Conservation (phyloP, 139 green algal genomes). For the Chlamydomonas incerta region DNA sequence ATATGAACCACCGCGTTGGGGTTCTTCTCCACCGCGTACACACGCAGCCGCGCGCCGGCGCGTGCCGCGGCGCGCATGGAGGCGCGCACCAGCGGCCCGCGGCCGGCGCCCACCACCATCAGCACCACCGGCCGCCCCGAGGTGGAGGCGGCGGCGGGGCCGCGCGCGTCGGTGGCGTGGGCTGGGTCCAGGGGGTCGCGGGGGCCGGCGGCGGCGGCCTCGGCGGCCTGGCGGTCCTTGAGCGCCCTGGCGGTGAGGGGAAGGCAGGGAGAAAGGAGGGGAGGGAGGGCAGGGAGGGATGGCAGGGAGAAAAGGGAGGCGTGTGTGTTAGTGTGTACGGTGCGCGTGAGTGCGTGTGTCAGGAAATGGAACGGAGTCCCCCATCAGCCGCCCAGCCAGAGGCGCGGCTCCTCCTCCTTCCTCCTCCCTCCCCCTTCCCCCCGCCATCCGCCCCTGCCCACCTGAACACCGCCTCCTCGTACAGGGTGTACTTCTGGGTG, state of each 20-base stretch:
- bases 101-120: slow-evolving; percentile 95
- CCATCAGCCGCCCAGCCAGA: no score
- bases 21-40: slow-evolving; percentile 99
- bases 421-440: no score
- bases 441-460: no score
- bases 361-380: no score
- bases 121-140: slow-evolving; percentile 54
- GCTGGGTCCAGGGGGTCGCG: not conserved
- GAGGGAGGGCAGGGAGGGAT: no score
- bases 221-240: slow-evolving; percentile 61
- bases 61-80: slow-evolving; percentile 70
- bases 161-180: not conserved
- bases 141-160: slow-evolving; percentile 4
- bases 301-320: no score
- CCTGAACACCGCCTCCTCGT: slow-evolving; percentile 83
- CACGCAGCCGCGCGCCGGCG: slow-evolving; percentile 61
- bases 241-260: no score
- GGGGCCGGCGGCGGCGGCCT: not conserved
- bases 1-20: slow-evolving; percentile 95
- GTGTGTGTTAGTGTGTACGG: no score
- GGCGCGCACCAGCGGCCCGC: slow-evolving; percentile 91
- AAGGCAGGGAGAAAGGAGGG: no score
- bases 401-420: no score
- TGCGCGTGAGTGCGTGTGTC: no score
- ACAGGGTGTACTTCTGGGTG: slow-evolving; percentile 92